Evolutionary conservation across 495 filamentous ascomycete genomes (phyloP).

Genomic region (Glarea lozoyensis): DNA sequence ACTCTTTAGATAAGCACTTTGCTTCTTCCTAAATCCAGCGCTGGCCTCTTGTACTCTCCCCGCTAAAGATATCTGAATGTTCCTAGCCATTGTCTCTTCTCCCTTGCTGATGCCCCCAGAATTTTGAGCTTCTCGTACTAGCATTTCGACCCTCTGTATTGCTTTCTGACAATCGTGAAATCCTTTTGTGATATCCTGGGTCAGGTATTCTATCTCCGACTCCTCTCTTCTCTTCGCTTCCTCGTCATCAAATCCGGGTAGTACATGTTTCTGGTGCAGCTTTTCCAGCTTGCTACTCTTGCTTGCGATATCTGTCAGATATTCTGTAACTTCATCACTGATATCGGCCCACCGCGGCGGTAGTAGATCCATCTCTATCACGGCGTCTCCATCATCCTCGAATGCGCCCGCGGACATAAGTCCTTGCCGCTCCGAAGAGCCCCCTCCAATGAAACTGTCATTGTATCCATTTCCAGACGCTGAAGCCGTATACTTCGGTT

Average conservation of each 20-base stretch:
- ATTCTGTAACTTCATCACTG: constrained; percentile 83
- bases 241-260: constrained; percentile 95
- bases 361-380: constrained; percentile 97
- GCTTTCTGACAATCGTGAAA: constrained; percentile 86
- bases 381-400: constrained; percentile 80
- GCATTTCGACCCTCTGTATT: constrained; percentile 76
- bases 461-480: constrained; percentile 64
- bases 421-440: constrained; percentile 69
- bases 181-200: constrained; percentile 75
- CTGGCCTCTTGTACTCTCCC: constrained; percentile 86
- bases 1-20: constrained; percentile 95
- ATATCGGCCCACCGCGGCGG: constrained; percentile 95
- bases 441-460: constrained; percentile 28
- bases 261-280: constrained; percentile 91
- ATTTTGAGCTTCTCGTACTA: constrained; percentile 68
- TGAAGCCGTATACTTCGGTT: constrained; percentile 53
- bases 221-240: constrained; percentile 76
- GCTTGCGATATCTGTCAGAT: constrained; percentile 69
- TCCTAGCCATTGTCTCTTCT: constrained; percentile 92
- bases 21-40: constrained; percentile 88
- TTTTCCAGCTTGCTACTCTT: constrained; percentile 81
- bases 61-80: constrained; percentile 87
- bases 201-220: constrained; percentile 78
- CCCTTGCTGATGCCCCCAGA: constrained; percentile 60
- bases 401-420: constrained; percentile 72